phyloP scores from a whole-genome alignment of 2,329 filamentous ascomycete species.

The Cladosporium austrohemisphaericum region DNA sequence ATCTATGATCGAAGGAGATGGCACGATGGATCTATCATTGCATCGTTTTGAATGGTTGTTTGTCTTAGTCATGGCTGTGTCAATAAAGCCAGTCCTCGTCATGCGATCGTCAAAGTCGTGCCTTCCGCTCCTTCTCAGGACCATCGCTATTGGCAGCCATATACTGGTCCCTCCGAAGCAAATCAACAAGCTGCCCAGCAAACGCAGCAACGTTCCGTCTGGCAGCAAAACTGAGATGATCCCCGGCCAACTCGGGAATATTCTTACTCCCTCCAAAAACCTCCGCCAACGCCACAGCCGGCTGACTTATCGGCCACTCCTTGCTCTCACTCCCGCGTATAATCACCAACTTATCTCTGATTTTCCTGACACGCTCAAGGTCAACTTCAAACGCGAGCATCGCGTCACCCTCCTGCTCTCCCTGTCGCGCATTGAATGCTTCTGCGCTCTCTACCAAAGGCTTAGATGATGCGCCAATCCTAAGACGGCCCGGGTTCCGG shows the following conservation, averaged over 20 bases:
- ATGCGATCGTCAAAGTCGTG: slow-evolving; percentile 8
- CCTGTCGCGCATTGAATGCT: slow-evolving; percentile 4
- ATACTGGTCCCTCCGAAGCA: background rate
- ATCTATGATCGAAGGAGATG: too few relatives aligned
- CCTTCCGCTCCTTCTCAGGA: background rate
- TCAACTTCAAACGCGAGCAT: slow-evolving; percentile 6
- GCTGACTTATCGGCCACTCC: slow-evolving; percentile 2
- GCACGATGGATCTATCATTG: too few relatives aligned
- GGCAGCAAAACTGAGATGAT: slow-evolving; percentile 5
- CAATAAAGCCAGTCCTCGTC: too few relatives aligned
- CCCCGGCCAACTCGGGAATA: background rate
- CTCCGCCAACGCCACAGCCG: background rate
- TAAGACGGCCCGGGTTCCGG: too few relatives aligned
- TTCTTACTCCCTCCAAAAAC: background rate
- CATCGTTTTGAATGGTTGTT: too few relatives aligned
- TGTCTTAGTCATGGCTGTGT: too few relatives aligned
- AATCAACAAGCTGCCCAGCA: background rate
- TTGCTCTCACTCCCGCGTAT: background rate
- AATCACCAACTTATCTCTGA: slow-evolving; percentile 3
- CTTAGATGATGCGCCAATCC: background rate
- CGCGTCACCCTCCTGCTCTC: slow-evolving; percentile 1
- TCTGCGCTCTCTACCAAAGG: background rate
- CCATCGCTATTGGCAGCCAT: background rate
- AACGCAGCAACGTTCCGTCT: background rate
- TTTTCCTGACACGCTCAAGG: background rate